Evolutionary conservation across 176 grass and related monocot species (phyloP).

Genomic region (Aegilops tauschii): DNA sequence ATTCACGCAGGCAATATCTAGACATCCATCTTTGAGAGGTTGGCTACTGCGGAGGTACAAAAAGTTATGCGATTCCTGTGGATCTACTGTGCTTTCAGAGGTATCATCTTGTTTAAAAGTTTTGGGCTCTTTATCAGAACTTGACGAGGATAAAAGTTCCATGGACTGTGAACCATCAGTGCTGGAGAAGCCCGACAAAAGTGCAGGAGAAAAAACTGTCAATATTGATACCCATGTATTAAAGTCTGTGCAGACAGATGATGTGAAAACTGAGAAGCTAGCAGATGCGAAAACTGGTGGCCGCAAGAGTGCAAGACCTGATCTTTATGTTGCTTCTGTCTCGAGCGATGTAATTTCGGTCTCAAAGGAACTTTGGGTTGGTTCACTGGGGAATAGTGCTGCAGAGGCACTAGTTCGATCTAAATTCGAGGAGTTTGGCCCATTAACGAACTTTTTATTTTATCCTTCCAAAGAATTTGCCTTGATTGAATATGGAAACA

Average conservation of each 20-base stretch:
- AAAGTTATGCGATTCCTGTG: slow-evolving; percentile 57
- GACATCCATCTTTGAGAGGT: slow-evolving; percentile 60
- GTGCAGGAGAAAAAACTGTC: slow-evolving; percentile 14
- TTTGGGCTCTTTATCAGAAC: slow-evolving; percentile 74
- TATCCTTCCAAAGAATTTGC: slow-evolving; percentile 63
- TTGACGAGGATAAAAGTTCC: slow-evolving; percentile 38
- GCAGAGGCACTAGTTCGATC: slow-evolving; percentile 57
- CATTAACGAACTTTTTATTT: slow-evolving; percentile 54
- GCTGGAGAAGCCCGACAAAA: slow-evolving; percentile 24
- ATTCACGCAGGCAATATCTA: slow-evolving; percentile 61
- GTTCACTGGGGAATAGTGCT: slow-evolving; percentile 56
- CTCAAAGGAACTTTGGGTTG: slow-evolving; percentile 86
- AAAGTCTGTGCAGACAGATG: slow-evolving; percentile 35
- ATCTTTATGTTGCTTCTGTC: slow-evolving; percentile 58
- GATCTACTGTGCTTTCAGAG: slow-evolving; percentile 48
- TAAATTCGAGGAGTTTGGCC: slow-evolving; percentile 82
- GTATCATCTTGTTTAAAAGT: slow-evolving; percentile 69
- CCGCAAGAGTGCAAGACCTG: slow-evolving; percentile 22
- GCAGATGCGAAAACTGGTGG: slow-evolving; percentile 28
- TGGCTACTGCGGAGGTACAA: slow-evolving; percentile 78
- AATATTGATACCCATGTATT: not conserved
- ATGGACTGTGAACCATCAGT: slow-evolving; percentile 36
- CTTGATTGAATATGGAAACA: slow-evolving; percentile 72
- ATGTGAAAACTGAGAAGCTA: slow-evolving; percentile 29
- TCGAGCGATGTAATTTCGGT: slow-evolving; percentile 68